Conservation (phyloP, 352 stramenopile genomes). For the Globisporangium abappressorium region DNA sequence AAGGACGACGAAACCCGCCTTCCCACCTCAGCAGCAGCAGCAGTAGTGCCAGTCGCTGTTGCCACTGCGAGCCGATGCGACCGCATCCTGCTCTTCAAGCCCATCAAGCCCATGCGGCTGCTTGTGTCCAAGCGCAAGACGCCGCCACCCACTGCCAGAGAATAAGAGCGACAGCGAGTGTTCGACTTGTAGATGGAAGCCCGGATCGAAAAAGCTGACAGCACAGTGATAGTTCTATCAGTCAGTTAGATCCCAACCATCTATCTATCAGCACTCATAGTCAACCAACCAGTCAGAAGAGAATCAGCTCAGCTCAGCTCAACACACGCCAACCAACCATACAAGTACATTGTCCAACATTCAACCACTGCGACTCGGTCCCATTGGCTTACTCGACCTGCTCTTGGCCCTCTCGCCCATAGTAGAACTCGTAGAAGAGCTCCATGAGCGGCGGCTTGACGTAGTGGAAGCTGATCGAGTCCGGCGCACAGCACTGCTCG, state of each 20-base stretch:
- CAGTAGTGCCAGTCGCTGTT: not conserved
- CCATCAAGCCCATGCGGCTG: conserved; percentile 9
- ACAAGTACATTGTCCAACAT: not conserved
- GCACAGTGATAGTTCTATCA: not conserved
- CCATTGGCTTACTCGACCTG: not conserved
- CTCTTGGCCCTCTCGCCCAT: conserved; percentile 17
- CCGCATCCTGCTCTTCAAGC: conserved; percentile 9
- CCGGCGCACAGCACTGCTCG: conserved; percentile 68
- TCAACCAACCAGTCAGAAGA: not conserved
- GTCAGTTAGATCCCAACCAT: not conserved
- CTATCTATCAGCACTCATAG: not conserved
- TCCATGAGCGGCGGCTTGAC: conserved; percentile 85
- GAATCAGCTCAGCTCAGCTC: not conserved
- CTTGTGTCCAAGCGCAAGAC: conserved; percentile 4
- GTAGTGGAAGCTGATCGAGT: conserved; percentile 85
- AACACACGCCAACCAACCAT: not conserved
- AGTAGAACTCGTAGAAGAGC: conserved; percentile 83
- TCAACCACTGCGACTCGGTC: not conserved
- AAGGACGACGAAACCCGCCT: not conserved
- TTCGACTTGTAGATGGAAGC: not conserved
- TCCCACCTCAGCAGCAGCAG: not conserved
- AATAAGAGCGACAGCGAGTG: not conserved
- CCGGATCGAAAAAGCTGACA: too few relatives aligned
- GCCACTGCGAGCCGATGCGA: not conserved
- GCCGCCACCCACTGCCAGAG: not conserved